A percentile compares a stretch with the other conserved stretches of the same genome.
Evolutionary conservation across 768 basidiomycete species (phyloP).

Genomic region (Chalciporus sphaerocephalus): DNA sequence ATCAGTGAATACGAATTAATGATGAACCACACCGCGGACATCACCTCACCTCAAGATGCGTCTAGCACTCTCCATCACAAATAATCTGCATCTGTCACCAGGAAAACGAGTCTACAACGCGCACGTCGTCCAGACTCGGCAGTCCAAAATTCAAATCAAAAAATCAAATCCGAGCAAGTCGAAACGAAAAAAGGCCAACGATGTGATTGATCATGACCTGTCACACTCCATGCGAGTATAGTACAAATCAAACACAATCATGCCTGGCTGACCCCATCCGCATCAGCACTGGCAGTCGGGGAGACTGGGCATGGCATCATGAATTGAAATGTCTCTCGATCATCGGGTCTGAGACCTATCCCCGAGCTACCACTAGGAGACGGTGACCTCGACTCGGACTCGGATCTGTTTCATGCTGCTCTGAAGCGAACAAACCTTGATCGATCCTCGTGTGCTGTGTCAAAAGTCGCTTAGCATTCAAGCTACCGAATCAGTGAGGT

Average conservation of each 20-base stretch:
- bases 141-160: not conserved
- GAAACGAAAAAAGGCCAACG: slow-evolving; percentile 10
- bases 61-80: slow-evolving; percentile 31
- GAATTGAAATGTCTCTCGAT: not conserved
- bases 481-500: not conserved
- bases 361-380: not conserved
- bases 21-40: slow-evolving; percentile 59
- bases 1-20: slow-evolving; percentile 64
- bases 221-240: not conserved
- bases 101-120: slow-evolving; percentile 25
- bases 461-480: not conserved
- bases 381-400: no score
- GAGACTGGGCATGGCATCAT: no score
- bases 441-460: not conserved
- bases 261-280: no score
- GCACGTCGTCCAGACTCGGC: not conserved
- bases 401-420: not conserved
- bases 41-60: slow-evolving; percentile 43
- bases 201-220: no score
- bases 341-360: not conserved
- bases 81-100: no score
- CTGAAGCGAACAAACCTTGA: not conserved
- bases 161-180: not conserved
- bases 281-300: no score
- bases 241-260: not conserved